phyloP scores from a whole-genome alignment of 345 rosid genomes.

The Brassica cretica region DNA sequence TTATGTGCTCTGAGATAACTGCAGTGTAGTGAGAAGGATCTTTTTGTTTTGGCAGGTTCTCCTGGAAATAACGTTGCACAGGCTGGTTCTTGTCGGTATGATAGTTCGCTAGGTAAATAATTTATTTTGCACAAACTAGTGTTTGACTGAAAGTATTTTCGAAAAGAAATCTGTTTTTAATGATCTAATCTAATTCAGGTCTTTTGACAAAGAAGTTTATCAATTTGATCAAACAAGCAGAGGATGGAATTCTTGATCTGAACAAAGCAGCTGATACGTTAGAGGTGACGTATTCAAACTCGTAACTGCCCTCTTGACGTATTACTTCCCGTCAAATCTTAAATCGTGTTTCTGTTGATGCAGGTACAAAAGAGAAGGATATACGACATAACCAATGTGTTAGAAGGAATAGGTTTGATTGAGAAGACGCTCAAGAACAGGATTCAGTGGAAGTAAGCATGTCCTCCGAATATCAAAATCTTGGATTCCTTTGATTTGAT shows the following conservation, averaged over 20 bases:
- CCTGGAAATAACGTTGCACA: constrained; percentile 77
- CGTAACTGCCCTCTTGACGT: not conserved
- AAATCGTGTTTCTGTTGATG: constrained; percentile 27
- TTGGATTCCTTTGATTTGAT: constrained; percentile 21
- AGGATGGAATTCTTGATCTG: constrained; percentile 95
- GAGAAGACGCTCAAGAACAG: constrained; percentile 96
- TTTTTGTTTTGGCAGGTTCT: constrained; percentile 71
- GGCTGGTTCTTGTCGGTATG: constrained; percentile 92
- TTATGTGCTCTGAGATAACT: constrained; percentile 6
- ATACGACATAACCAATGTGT: constrained; percentile 96
- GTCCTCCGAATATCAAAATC: constrained; percentile 8
- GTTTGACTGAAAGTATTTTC: not conserved
- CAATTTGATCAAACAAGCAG: constrained; percentile 90
- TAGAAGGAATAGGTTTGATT: constrained; percentile 97
- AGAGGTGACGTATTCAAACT: constrained; percentile 54
- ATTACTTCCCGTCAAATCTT: not conserved
- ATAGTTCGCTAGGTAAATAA: constrained; percentile 90
- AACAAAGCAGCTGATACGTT: constrained; percentile 94
- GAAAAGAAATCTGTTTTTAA: not conserved
- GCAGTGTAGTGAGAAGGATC: constrained; percentile 29
- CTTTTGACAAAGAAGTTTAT: constrained; percentile 97
- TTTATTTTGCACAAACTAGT: constrained; percentile 8
- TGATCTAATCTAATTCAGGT: constrained; percentile 50
- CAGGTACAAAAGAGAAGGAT: constrained; percentile 99
- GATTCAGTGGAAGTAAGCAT: constrained; percentile 93